Percentiles rank a stretch among this genome's conserved stretches.
phyloP scores from a whole-genome alignment of 129 eudicot species.

The Flaveria sonorensis region DNA sequence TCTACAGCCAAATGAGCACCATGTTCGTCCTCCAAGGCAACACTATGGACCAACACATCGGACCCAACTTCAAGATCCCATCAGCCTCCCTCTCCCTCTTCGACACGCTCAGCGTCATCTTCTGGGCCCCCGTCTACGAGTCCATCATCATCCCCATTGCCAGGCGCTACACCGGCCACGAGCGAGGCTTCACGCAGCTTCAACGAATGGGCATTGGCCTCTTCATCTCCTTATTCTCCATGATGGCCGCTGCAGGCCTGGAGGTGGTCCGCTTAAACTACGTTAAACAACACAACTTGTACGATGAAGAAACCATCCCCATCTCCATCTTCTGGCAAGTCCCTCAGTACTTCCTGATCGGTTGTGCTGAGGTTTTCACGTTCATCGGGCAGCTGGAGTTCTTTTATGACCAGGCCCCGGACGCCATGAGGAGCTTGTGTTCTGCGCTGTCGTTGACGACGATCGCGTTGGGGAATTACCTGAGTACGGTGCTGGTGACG shows the following conservation, averaged over 20 bases:
- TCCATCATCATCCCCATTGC: conserved; percentile 53
- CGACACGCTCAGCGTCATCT: conserved; percentile 80
- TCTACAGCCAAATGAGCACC: conserved; percentile 89
- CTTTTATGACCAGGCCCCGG: conserved; percentile 79
- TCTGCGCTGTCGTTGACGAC: conserved; percentile 64
- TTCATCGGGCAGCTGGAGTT: conserved; percentile 68
- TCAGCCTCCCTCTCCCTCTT: conserved; percentile 76
- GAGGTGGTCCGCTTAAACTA: conserved; percentile 59
- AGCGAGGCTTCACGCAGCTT: conserved; percentile 76
- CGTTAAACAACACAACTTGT: conserved; percentile 41
- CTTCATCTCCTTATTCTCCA: conserved; percentile 59
- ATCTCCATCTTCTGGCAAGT: conserved; percentile 77
- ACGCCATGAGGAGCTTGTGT: conserved; percentile 72
- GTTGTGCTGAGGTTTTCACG: conserved; percentile 78
- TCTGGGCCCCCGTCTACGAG: conserved; percentile 81
- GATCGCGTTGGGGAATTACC: conserved; percentile 52
- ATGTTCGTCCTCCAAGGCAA: conserved; percentile 89
- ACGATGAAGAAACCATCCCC: conserved; percentile 52
- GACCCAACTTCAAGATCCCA: conserved; percentile 70
- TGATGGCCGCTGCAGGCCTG: conserved; percentile 61
- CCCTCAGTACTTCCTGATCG: conserved; percentile 70
- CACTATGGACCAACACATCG: conserved; percentile 82
- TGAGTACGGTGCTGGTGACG: conserved; percentile 55
- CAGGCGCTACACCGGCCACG: conserved; percentile 58
- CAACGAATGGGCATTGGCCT: conserved; percentile 93